These are phyloP conservation scores for Avena sativa DNA, from an alignment of 176 grass and related monocot species.

Conservation along the genomic window DNA sequence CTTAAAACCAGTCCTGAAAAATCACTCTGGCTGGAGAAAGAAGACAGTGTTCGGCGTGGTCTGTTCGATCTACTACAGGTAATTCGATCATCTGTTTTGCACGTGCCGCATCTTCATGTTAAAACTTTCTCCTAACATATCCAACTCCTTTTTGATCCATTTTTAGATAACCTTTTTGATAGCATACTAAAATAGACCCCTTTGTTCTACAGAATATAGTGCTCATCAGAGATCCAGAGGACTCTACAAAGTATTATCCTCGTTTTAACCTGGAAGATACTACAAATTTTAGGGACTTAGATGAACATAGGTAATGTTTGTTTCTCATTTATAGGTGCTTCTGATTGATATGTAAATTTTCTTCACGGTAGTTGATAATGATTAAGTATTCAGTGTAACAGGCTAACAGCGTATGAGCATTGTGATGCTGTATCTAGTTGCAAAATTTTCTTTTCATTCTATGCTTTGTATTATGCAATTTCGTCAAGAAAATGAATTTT, in stretches of 20 bases:
- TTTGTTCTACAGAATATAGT: conserved; percentile 82
- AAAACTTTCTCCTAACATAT: conserved; percentile 21
- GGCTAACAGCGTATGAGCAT: background rate
- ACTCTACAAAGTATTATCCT: conserved; percentile 85
- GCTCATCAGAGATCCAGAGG: conserved; percentile 93
- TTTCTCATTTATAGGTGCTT: conserved; percentile 5
- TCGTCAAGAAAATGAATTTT: conserved; percentile 21
- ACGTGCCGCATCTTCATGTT: background rate
- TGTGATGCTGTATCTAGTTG: conserved; percentile 32
- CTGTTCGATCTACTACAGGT: conserved; percentile 95
- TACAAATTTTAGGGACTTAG: conserved; percentile 84
- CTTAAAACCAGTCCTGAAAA: conserved; percentile 82
- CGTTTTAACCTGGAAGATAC: conserved; percentile 98
- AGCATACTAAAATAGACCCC: conserved; percentile 20
- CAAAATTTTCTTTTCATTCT: background rate
- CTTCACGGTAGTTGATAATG: conserved; percentile 23
- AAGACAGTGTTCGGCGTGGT: conserved; percentile 67
- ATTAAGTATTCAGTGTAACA: conserved; percentile 30
- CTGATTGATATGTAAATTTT: conserved; percentile 22
- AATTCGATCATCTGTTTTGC: conserved; percentile 29
- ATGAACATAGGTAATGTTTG: conserved; percentile 85
- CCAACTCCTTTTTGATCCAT: background rate
- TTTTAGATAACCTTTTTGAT: conserved; percentile 26
- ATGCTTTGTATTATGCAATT: conserved; percentile 4
- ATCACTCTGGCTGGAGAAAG: conserved; percentile 85